These are phyloP conservation scores for Hammondia hammondi DNA, from an alignment of 169 alveolate species.

Conservation along the genomic window DNA sequence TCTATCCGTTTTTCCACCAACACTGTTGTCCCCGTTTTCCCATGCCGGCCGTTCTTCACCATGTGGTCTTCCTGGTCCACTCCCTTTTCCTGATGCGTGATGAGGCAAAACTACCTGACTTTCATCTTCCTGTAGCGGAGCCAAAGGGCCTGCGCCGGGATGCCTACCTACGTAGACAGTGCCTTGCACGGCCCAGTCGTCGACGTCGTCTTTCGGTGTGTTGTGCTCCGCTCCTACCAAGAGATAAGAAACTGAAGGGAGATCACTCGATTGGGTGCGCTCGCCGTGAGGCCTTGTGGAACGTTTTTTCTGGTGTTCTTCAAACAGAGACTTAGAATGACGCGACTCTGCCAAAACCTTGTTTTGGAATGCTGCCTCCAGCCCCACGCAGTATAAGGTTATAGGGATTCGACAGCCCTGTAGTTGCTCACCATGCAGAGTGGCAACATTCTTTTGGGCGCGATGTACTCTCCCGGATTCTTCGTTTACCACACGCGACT, in stretches of 20 bases:
- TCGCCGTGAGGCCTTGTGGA: background rate
- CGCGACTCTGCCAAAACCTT: background rate
- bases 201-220: background rate
- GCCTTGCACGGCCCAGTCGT: background rate
- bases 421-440: background rate
- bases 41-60: background rate
- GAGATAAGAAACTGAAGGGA: background rate
- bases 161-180: conserved; percentile 1
- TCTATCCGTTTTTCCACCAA: background rate
- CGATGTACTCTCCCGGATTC: background rate
- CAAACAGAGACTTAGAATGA: background rate
- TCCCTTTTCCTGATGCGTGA: background rate
- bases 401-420: background rate
- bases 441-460: background rate
- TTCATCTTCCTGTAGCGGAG: background rate
- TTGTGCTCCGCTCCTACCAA: background rate
- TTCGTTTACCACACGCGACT: background rate
- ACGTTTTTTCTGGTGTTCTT: background rate
- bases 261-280: background rate
- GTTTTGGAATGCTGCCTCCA: background rate
- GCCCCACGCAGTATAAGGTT: background rate
- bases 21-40: background rate
- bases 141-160: background rate
- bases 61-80: background rate
- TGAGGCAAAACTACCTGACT: background rate